These are phyloP conservation scores for Tardiomyces blankii DNA, from an alignment of 1,139 yeast genomes.

Conservation along the genomic window DNA sequence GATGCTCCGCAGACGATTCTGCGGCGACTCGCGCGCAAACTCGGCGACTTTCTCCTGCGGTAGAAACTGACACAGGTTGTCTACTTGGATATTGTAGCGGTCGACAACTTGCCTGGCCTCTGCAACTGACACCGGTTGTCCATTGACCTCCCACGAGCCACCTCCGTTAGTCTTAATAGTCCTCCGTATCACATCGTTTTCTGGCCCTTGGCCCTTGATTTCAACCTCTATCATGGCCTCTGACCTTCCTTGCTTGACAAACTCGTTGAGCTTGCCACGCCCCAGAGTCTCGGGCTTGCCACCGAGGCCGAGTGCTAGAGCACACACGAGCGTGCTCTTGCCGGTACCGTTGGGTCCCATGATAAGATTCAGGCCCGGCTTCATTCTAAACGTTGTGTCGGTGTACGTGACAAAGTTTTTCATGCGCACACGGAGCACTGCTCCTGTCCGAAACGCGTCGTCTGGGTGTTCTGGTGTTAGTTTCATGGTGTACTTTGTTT, in stretches of 20 bases:
- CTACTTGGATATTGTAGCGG: conserved; percentile 66
- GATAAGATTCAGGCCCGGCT: conserved; percentile 83
- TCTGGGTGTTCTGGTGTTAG: background rate
- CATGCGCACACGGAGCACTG: background rate
- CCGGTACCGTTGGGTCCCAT: conserved; percentile 98
- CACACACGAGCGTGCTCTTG: conserved; percentile 87
- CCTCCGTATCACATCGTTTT: conserved; percentile 34
- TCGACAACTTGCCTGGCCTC: conserved; percentile 37
- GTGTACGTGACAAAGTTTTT: conserved; percentile 74
- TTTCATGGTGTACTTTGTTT: background rate
- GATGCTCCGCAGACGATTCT: conserved; percentile 62
- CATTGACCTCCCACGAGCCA: conserved; percentile 52
- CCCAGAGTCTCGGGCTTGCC: conserved; percentile 74
- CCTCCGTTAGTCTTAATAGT: conserved; percentile 28
- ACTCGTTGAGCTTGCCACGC: conserved; percentile 44
- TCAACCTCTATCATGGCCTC: conserved; percentile 51
- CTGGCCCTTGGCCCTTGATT: conserved; percentile 36
- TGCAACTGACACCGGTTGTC: conserved; percentile 31
- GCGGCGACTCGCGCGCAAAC: conserved; percentile 76
- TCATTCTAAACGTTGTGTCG: conserved; percentile 63
- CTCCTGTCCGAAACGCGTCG: background rate
- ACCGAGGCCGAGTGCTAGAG: conserved; percentile 80
- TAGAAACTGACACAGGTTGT: conserved; percentile 84
- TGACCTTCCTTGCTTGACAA: conserved; percentile 64
- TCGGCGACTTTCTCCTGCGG: conserved; percentile 95